Conservation (phyloP, 306 rosid species). For the Rosa rugosa region DNA sequence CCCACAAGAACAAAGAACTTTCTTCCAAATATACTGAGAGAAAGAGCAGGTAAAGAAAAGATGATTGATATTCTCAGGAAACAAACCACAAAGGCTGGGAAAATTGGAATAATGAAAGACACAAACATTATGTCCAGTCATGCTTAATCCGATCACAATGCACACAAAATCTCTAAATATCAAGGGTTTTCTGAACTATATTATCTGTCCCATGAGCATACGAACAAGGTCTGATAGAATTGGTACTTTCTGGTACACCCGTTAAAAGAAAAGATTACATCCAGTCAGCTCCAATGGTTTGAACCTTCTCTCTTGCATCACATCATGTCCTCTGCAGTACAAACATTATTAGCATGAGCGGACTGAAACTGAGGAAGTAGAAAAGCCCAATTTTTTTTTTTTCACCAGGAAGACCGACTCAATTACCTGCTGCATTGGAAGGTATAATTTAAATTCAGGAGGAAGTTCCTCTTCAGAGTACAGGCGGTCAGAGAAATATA, state of each 20-base stretch:
- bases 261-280: background rate
- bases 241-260: background rate
- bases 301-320: background rate
- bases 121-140: background rate
- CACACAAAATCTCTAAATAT: background rate
- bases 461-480: conserved; percentile 97
- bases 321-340: conserved; percentile 41
- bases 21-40: too few species aligned
- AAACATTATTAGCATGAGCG: background rate
- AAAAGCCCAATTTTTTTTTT: background rate
- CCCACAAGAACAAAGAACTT: too few species aligned
- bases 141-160: background rate
- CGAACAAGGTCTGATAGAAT: background rate
- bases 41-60: too few species aligned
- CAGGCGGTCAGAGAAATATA: conserved; percentile 87
- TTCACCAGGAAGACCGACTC: background rate
- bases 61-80: too few species aligned
- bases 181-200: background rate
- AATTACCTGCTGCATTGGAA: conserved; percentile 81
- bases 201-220: background rate
- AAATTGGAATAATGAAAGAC: background rate
- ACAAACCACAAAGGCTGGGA: too few species aligned
- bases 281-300: background rate
- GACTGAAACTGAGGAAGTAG: background rate
- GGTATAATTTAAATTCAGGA: conserved; percentile 87